Percentiles rank a stretch among this genome's conserved stretches.
Conservation (phyloP, 2,329 filamentous ascomycete species). For the Chaetoscypha palmicola region DNA sequence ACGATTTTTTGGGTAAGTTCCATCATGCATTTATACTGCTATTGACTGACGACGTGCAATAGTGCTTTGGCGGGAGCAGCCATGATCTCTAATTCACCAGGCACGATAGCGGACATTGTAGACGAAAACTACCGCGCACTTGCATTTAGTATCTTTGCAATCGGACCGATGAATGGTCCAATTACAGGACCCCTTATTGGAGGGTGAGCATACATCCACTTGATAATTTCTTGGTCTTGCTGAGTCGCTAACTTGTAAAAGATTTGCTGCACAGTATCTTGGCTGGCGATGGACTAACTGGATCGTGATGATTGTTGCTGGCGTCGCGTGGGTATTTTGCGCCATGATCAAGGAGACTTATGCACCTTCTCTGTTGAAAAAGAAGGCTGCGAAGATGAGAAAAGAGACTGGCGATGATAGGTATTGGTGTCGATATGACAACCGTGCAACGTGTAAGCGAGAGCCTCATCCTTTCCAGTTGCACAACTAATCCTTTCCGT, state of each 20-base stretch:
- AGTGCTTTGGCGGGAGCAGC: constrained; percentile 65
- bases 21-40: background rate
- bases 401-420: constrained; percentile 63
- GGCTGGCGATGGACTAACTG: constrained; percentile 89
- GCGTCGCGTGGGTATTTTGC: constrained; percentile 52
- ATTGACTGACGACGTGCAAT: constrained; percentile 18
- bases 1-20: constrained; percentile 62
- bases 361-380: constrained; percentile 60
- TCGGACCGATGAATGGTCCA: constrained; percentile 77
- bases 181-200: constrained; percentile 64
- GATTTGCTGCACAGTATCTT: constrained; percentile 68
- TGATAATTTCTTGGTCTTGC: background rate
- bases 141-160: constrained; percentile 75
- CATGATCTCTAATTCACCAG: constrained; percentile 77
- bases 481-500: constrained; percentile 28
- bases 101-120: constrained; percentile 78
- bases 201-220: background rate
- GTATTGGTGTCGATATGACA: constrained; percentile 77
- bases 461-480: background rate
- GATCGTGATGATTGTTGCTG: constrained; percentile 68
- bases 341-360: constrained; percentile 67
- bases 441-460: constrained; percentile 37
- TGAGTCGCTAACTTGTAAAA: constrained; percentile 29
- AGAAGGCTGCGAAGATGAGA: constrained; percentile 55
- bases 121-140: constrained; percentile 71